These are phyloP conservation scores for Phytophthora aleatoria DNA, from an alignment of 352 stramenopile species.

Conservation along the genomic window DNA sequence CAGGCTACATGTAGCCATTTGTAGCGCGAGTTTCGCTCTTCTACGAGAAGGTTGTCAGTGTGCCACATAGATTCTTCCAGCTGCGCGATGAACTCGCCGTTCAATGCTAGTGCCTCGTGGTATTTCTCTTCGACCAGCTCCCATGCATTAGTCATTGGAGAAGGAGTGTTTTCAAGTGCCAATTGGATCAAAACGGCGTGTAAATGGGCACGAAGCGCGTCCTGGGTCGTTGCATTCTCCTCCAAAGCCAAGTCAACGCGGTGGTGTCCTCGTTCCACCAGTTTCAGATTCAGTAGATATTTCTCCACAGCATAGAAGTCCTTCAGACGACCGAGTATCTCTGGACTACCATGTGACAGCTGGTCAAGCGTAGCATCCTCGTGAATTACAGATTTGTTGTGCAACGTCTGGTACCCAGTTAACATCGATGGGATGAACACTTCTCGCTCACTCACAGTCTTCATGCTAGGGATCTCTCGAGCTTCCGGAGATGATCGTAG, in stretches of 20 bases:
- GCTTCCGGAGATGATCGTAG: constrained; percentile 17
- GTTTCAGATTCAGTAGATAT: constrained; percentile 64
- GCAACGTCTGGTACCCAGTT: constrained; percentile 57
- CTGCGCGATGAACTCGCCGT: constrained; percentile 39
- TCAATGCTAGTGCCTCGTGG: constrained; percentile 32
- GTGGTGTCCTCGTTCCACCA: constrained; percentile 11
- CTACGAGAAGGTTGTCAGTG: constrained; percentile 67
- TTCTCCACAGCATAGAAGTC: constrained; percentile 50
- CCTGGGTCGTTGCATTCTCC: constrained; percentile 43
- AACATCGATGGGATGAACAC: constrained; percentile 63
- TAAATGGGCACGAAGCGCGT: constrained; percentile 56
- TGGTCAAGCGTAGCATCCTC: constrained; percentile 52
- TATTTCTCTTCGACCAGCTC: constrained; percentile 40
- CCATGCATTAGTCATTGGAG: constrained; percentile 12
- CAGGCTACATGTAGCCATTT: constrained; percentile 41
- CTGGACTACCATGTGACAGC: constrained; percentile 42
- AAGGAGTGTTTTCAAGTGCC: constrained; percentile 35
- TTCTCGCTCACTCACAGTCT: constrained; percentile 49
- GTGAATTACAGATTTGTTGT: constrained; percentile 49
- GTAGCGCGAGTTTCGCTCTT: constrained; percentile 64
- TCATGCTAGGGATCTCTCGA: constrained; percentile 28
- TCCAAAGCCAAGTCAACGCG: constrained; percentile 60
- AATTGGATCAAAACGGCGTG: constrained; percentile 61
- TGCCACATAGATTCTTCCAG: constrained; percentile 57
- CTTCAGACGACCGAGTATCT: constrained; percentile 47